Conservation (phyloP, 371 early-diverging fungal species). For the Chytridiales sp. region DNA sequence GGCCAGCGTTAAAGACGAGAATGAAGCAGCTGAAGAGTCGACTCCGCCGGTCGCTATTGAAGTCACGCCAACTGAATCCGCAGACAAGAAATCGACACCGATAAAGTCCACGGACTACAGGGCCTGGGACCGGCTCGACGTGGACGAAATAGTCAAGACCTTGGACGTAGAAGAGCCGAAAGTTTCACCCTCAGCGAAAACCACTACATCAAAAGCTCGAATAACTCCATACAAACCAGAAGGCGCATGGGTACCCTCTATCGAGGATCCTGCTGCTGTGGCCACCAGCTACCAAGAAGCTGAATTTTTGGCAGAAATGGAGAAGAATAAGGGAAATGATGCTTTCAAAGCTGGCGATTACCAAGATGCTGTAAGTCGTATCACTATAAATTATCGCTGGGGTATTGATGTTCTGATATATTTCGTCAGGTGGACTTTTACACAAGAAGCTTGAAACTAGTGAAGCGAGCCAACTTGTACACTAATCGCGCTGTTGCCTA, state of each 20-base stretch:
- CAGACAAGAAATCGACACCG: neutral
- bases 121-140: slow-evolving; percentile 27
- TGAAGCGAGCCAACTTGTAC: slow-evolving; percentile 12
- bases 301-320: slow-evolving; percentile 17
- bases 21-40: neutral
- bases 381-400: neutral
- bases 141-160: slow-evolving; percentile 16
- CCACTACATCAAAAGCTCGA: slow-evolving; percentile 1
- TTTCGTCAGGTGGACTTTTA: slow-evolving; percentile 18
- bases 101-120: slow-evolving; percentile 26
- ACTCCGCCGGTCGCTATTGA: neutral
- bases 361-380: slow-evolving; percentile 25
- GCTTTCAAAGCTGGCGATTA: slow-evolving; percentile 21
- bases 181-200: neutral
- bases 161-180: slow-evolving; percentile 11
- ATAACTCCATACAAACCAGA: slow-evolving; percentile 1
- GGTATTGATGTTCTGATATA: neutral
- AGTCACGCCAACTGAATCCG: neutral
- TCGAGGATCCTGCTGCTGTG: neutral
- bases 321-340: slow-evolving; percentile 33
- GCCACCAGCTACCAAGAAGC: neutral
- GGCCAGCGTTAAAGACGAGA: too few species aligned
- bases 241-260: neutral
- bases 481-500: slow-evolving; percentile 24
- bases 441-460: slow-evolving; percentile 22